phyloP scores from a whole-genome alignment of 73 alveolate genomes.

The Paramecium tetraurelia region DNA sequence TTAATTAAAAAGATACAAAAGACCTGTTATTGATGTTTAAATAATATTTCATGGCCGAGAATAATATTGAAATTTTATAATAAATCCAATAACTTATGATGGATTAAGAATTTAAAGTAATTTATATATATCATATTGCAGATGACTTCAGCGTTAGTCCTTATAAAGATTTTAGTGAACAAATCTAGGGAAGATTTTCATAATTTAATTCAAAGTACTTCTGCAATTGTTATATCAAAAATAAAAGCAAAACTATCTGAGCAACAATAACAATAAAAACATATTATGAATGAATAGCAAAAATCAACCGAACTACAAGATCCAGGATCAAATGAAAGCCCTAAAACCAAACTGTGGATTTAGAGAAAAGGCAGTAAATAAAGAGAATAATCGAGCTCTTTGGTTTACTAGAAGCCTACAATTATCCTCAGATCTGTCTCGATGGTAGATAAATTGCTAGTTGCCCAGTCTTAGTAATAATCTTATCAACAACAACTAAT shows the following conservation, averaged over 20 bases:
- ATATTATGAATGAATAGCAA: neutral
- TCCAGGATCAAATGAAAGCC: neutral
- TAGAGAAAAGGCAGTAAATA: neutral
- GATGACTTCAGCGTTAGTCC: neutral
- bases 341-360: neutral
- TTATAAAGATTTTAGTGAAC: neutral
- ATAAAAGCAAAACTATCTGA: neutral
- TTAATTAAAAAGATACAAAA: slow-evolving; percentile 20
- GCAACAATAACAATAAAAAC: neutral
- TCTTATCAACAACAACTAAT: neutral
- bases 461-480: neutral
- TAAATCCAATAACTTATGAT: neutral
- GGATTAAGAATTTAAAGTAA: slow-evolving; percentile 18
- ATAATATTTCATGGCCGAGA: slow-evolving; percentile 41
- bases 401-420: neutral
- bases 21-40: slow-evolving; percentile 17
- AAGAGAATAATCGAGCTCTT: neutral
- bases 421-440: neutral
- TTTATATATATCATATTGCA: neutral
- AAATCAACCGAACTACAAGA: neutral
- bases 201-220: neutral
- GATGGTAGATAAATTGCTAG: neutral
- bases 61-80: neutral
- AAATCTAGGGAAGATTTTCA: slow-evolving; percentile 30
- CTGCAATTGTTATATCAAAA: neutral